phyloP scores from a whole-genome alignment of 2,329 filamentous ascomycete species.

The Hypoxylon sp. region DNA sequence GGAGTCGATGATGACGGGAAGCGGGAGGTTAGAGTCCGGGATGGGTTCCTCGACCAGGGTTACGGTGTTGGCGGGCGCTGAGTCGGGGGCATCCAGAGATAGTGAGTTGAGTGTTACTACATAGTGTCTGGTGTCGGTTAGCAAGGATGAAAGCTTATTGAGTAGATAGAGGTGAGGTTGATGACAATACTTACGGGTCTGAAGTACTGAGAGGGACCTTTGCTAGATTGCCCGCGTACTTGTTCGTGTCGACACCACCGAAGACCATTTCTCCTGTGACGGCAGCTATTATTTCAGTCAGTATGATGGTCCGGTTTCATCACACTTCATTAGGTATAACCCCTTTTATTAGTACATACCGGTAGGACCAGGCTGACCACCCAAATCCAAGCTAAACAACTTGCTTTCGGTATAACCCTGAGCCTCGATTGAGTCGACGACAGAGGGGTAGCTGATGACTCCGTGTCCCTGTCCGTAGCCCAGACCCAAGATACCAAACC shows the following conservation, averaged over 20 bases:
- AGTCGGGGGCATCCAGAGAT: conserved; percentile 30
- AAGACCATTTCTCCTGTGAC: conserved; percentile 60
- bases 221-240: conserved; percentile 58
- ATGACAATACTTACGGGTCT: conserved; percentile 43
- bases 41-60: conserved; percentile 15
- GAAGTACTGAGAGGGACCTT: conserved; percentile 53
- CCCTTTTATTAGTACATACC: conserved; percentile 39
- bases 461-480: conserved; percentile 54
- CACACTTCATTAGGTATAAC: no score
- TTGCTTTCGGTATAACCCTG: conserved; percentile 59
- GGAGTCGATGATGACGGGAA: conserved; percentile 60
- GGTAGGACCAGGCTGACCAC: conserved; percentile 44
- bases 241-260: conserved; percentile 61
- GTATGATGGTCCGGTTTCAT: no score
- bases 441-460: conserved; percentile 59
- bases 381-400: conserved; percentile 61
- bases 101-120: conserved; percentile 40
- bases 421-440: conserved; percentile 59
- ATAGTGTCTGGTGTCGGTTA: conserved; percentile 41
- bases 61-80: conserved; percentile 2
- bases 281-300: conserved; percentile 47
- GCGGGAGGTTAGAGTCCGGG: conserved; percentile 41
- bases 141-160: no score
- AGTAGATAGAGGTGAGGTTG: no score
- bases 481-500: conserved; percentile 62